Percentiles rank a stretch among this genome's conserved stretches.
These are phyloP conservation scores for Penicillium sp. DNA, from an alignment of 2,329 filamentous ascomycete species.

Conservation along the genomic window DNA sequence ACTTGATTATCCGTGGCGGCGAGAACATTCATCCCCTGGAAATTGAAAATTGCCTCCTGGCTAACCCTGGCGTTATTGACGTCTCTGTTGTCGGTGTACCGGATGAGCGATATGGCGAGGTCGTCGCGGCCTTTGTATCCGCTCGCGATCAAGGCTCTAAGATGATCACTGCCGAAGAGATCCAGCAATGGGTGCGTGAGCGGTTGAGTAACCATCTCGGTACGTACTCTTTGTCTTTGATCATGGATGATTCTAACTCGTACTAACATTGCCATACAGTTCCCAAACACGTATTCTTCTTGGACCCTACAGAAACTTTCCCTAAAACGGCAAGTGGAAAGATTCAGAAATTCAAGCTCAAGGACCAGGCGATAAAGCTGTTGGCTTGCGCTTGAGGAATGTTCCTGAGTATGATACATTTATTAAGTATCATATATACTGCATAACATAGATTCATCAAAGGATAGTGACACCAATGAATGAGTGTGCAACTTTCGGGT, in stretches of 20 bases:
- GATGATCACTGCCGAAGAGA: constrained; percentile 59
- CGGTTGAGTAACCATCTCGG: constrained; percentile 73
- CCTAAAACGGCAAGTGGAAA: constrained; percentile 97
- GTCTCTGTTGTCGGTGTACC: constrained; percentile 83
- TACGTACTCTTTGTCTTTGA: constrained; percentile 38
- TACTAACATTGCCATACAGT: constrained; percentile 49
- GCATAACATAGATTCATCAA: neutral
- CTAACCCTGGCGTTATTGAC: constrained; percentile 71
- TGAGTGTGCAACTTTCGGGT: neutral
- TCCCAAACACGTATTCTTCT: constrained; percentile 88
- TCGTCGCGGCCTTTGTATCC: constrained; percentile 82
- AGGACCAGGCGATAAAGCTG: constrained; percentile 64
- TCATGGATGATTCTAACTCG: neutral
- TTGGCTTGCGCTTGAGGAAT: constrained; percentile 38
- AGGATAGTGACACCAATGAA: neutral
- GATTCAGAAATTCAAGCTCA: constrained; percentile 91
- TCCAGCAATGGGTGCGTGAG: constrained; percentile 73
- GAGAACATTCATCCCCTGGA: constrained; percentile 97
- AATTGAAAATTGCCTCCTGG: constrained; percentile 84
- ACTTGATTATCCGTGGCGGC: constrained; percentile 90
- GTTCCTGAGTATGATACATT: neutral
- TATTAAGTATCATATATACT: neutral
- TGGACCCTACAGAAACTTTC: constrained; percentile 63
- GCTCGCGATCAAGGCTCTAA: constrained; percentile 42
- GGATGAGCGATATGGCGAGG: constrained; percentile 82